Evolutionary conservation across 78 protist species (phyloP).

Genomic region (Capsaspora owczarzaki): DNA sequence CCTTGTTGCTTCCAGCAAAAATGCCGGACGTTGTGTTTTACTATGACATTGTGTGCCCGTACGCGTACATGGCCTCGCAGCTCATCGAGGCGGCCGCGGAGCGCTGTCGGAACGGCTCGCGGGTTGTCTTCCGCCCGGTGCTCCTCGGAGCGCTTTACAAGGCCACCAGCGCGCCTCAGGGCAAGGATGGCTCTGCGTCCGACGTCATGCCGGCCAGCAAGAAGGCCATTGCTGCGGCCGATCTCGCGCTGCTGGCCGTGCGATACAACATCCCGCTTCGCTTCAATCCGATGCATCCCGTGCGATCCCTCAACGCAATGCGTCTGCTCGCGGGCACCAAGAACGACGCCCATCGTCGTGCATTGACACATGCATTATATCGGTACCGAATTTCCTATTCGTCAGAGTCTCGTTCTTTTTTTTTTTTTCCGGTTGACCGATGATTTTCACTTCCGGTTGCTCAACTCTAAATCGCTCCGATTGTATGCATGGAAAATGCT

Average conservation of each 20-base stretch:
- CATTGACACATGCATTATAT: too few relatives aligned
- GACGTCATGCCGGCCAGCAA: conserved; percentile 15
- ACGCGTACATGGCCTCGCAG: conserved; percentile 7
- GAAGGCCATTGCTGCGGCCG: background rate
- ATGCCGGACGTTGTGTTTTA: background rate
- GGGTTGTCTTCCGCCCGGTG: background rate
- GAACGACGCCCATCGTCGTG: too few relatives aligned
- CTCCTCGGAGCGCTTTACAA: conserved; percentile 13
- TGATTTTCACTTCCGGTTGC: too few relatives aligned
- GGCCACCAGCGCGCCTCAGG: conserved; percentile 22
- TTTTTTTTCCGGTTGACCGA: too few relatives aligned
- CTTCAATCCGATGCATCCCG: background rate
- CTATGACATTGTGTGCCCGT: conserved; percentile 21
- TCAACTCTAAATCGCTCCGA: too few relatives aligned
- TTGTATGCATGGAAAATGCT: too few relatives aligned
- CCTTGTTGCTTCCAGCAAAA: too few relatives aligned
- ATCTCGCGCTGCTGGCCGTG: background rate
- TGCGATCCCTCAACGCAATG: background rate
- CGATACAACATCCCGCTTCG: background rate
- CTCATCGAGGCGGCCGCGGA: background rate
- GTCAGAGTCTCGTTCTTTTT: too few relatives aligned
- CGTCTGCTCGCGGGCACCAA: background rate
- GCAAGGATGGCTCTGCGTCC: conserved; percentile 12
- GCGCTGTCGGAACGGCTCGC: background rate
- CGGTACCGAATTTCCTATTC: too few relatives aligned